phyloP scores from a whole-genome alignment of 257 asterid species.

The Solanum corneliomulleri region DNA sequence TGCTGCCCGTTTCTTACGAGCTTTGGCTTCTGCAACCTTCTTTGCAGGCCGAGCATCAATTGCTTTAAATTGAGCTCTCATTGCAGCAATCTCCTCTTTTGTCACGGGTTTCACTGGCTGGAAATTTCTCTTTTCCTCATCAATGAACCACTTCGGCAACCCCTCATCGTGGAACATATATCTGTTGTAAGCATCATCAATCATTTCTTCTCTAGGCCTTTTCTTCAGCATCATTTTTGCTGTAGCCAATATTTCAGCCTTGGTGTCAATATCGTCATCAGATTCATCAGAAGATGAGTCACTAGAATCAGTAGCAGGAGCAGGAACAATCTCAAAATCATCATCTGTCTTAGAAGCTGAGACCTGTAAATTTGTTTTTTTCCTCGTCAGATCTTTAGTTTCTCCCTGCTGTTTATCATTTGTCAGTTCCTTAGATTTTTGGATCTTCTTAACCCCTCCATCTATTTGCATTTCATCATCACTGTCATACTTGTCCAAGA shows the following conservation, averaged over 20 bases:
- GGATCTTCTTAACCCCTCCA: background rate
- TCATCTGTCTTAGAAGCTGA: slow-evolving; percentile 20
- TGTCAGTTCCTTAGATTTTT: slow-evolving; percentile 4
- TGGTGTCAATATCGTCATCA: slow-evolving; percentile 40
- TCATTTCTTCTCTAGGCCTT: slow-evolving; percentile 72
- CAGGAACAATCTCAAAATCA: slow-evolving; percentile 79
- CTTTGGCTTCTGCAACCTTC: slow-evolving; percentile 92
- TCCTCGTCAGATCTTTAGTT: slow-evolving; percentile 2
- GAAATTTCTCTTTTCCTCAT: slow-evolving; percentile 61
- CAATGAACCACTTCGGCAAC: slow-evolving; percentile 78
- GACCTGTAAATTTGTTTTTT: background rate
- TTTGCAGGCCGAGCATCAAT: slow-evolving; percentile 91
- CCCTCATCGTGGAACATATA: slow-evolving; percentile 76
- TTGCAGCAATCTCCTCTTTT: slow-evolving; percentile 68
- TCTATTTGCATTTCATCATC: slow-evolving; percentile 68
- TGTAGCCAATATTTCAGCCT: slow-evolving; percentile 76
- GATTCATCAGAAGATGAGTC: slow-evolving; percentile 64
- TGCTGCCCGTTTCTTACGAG: slow-evolving; percentile 71
- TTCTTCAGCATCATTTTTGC: slow-evolving; percentile 76
- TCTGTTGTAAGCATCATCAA: slow-evolving; percentile 88
- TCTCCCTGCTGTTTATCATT: slow-evolving; percentile 12
- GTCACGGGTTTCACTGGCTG: slow-evolving; percentile 78
- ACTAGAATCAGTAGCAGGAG: slow-evolving; percentile 69
- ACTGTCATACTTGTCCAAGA: slow-evolving; percentile 34
- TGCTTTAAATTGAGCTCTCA: slow-evolving; percentile 74